Conservation (phyloP, 2,329 filamentous ascomycete species). For the Trichocomaceae sp. region DNA sequence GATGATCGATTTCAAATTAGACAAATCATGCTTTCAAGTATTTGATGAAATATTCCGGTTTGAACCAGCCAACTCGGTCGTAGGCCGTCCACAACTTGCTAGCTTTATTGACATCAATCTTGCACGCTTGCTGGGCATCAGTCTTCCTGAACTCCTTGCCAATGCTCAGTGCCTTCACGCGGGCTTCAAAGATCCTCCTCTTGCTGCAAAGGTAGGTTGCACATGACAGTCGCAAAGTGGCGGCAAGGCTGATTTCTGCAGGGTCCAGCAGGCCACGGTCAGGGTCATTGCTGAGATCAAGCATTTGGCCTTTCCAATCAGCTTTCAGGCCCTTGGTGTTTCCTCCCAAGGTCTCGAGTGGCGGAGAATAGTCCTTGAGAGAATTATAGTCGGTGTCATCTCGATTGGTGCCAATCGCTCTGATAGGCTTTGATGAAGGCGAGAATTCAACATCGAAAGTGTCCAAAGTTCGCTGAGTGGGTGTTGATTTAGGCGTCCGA, state of each 20-base stretch:
- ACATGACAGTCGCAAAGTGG: constrained; percentile 73
- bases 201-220: constrained; percentile 89
- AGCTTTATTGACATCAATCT: constrained; percentile 97
- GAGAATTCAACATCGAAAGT: constrained; percentile 30
- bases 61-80: constrained; percentile 78
- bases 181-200: constrained; percentile 77
- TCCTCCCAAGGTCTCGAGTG: constrained; percentile 57
- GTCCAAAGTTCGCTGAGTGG: constrained; percentile 33
- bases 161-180: constrained; percentile 59
- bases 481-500: constrained; percentile 37
- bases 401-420: constrained; percentile 53
- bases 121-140: constrained; percentile 91
- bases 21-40: constrained; percentile 26
- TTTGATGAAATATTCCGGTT: constrained; percentile 46
- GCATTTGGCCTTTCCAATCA: constrained; percentile 76
- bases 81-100: constrained; percentile 88
- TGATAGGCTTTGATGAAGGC: constrained; percentile 38
- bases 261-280: constrained; percentile 65
- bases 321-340: constrained; percentile 69
- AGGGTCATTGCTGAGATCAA: constrained; percentile 69
- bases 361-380: constrained; percentile 67
- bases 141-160: constrained; percentile 90
- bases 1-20: neutral
- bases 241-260: constrained; percentile 69
- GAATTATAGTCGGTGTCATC: constrained; percentile 76